Evolutionary conservation across 2,329 filamentous ascomycete genomes (phyloP).

Genomic region (Colletotrichum lupini): DNA sequence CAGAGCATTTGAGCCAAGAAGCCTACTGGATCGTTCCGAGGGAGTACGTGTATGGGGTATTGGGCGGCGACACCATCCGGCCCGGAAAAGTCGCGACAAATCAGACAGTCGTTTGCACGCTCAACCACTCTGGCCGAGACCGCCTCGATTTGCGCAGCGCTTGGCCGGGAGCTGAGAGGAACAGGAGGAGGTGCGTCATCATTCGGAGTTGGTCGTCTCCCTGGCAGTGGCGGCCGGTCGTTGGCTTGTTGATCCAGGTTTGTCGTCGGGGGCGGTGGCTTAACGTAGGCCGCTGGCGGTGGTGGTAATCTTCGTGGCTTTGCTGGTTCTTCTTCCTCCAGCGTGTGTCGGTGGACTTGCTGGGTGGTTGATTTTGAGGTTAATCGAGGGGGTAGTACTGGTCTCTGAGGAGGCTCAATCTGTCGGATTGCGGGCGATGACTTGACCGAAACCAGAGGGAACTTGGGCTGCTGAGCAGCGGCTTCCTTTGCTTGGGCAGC

Average conservation of each 20-base stretch:
- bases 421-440: slow-evolving; percentile 50
- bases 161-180: slow-evolving; percentile 63
- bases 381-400: slow-evolving; percentile 60
- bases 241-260: slow-evolving; percentile 35
- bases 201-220: slow-evolving; percentile 24
- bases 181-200: slow-evolving; percentile 61
- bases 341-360: slow-evolving; percentile 12
- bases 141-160: slow-evolving; percentile 61
- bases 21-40: slow-evolving; percentile 71
- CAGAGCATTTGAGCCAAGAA: slow-evolving; percentile 85
- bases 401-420: slow-evolving; percentile 47
- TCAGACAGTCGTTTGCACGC: slow-evolving; percentile 68
- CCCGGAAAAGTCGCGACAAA: slow-evolving; percentile 88
- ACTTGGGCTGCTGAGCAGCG: slow-evolving; percentile 36
- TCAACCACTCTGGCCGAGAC: slow-evolving; percentile 47
- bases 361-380: slow-evolving; percentile 59
- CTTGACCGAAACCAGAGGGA: slow-evolving; percentile 50
- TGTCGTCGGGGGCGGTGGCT: slow-evolving; percentile 20
- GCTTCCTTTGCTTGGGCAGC: slow-evolving; percentile 52
- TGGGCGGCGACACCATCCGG: slow-evolving; percentile 83
- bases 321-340: slow-evolving; percentile 21
- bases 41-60: slow-evolving; percentile 79
- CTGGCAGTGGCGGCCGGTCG: slow-evolving; percentile 33
- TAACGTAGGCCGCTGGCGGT: slow-evolving; percentile 23
- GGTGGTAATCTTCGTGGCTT: slow-evolving; percentile 35